Conservation (phyloP, 768 basidiomycete species). For the Pholiota microspora region DNA sequence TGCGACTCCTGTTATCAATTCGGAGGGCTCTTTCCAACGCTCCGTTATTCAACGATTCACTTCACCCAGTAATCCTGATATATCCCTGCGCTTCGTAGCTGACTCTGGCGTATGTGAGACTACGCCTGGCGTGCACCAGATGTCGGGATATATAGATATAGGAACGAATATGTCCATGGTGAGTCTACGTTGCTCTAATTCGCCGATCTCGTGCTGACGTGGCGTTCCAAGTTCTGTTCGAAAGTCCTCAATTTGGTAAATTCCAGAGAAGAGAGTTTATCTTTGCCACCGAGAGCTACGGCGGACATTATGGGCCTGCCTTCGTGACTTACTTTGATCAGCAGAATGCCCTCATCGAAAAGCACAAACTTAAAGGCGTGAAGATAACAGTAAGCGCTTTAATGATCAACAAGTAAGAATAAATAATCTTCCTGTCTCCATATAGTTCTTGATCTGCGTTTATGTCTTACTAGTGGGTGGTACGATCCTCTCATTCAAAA, state of each 20-base stretch:
- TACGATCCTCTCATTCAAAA: constrained; percentile 65
- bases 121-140: constrained; percentile 55
- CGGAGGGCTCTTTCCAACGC: neutral
- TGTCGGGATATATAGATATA: constrained; percentile 63
- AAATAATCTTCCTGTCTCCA: neutral
- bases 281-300: constrained; percentile 65
- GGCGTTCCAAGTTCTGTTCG: constrained; percentile 62
- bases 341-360: constrained; percentile 52
- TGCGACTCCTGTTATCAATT: constrained; percentile 13
- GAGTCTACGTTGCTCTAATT: constrained; percentile 5
- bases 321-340: constrained; percentile 65
- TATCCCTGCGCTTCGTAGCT: constrained; percentile 45
- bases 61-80: constrained; percentile 20
- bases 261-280: constrained; percentile 58
- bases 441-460: neutral
- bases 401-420: constrained; percentile 56
- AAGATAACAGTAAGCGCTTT: constrained; percentile 54
- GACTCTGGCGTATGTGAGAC: constrained; percentile 68
- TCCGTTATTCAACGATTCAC: constrained; percentile 14
- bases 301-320: constrained; percentile 64
- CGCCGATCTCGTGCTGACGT: neutral
- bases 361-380: constrained; percentile 45
- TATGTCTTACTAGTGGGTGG: constrained; percentile 50
- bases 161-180: constrained; percentile 61
- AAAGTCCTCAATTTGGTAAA: constrained; percentile 48